Conservation (phyloP, 2,329 filamentous ascomycete genomes). For the Microsporum audouinii region DNA sequence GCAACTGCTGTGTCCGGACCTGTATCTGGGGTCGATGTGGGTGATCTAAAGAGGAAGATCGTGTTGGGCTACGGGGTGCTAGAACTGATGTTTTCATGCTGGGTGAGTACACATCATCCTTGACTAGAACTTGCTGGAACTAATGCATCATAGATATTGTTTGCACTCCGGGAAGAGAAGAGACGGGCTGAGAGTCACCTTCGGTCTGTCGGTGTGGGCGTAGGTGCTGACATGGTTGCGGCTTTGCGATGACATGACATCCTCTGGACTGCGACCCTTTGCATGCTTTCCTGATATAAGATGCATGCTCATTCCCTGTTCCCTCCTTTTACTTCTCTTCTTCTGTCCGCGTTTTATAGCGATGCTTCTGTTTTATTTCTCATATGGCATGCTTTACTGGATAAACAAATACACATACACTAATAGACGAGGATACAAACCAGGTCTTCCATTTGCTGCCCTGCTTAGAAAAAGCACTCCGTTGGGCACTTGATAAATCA, state of each 20-base stretch:
- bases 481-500: neutral
- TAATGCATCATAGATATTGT: neutral
- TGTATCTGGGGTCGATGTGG: slow-evolving; percentile 30
- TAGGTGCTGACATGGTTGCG: neutral
- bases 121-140: neutral
- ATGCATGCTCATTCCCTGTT: neutral
- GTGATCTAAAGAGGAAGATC: slow-evolving; percentile 68
- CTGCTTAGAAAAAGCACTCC: neutral
- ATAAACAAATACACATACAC: neutral
- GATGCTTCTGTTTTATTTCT: neutral
- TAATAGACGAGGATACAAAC: neutral
- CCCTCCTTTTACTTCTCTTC: neutral
- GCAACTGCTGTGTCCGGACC: neutral
- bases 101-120: slow-evolving; percentile 41
- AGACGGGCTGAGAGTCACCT: neutral
- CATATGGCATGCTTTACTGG: neutral
- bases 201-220: neutral
- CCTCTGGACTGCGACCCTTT: neutral
- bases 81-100: slow-evolving; percentile 79
- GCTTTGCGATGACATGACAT: neutral
- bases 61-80: slow-evolving; percentile 77
- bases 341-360: neutral
- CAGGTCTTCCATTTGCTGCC: neutral
- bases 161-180: slow-evolving; percentile 3
- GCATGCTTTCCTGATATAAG: neutral